These are phyloP conservation scores for Geotrichum fermentans DNA, from an alignment of 1,139 yeast genomes.

Conservation along the genomic window DNA sequence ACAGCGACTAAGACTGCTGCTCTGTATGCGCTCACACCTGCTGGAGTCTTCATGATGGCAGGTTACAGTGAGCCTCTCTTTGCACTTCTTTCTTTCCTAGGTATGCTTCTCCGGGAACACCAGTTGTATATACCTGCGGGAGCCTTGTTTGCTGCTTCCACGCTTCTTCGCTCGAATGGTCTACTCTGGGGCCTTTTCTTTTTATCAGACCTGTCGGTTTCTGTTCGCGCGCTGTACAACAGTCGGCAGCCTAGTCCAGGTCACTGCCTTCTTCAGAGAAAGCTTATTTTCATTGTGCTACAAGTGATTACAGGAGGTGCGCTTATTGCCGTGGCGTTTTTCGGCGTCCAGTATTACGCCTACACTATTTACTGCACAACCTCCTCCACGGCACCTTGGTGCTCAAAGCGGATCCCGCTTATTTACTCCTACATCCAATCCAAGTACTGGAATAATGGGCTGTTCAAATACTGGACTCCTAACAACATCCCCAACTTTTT, in stretches of 20 bases:
- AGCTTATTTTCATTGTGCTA: not conserved
- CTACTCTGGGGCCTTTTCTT: slow-evolving; percentile 66
- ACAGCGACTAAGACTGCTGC: slow-evolving; percentile 43
- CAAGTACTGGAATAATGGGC: slow-evolving; percentile 82
- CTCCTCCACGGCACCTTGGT: slow-evolving; percentile 50
- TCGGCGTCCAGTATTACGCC: slow-evolving; percentile 49
- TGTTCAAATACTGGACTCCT: slow-evolving; percentile 73
- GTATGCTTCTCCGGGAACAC: slow-evolving; percentile 46
- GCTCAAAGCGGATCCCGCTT: slow-evolving; percentile 52
- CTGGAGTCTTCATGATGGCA: slow-evolving; percentile 71
- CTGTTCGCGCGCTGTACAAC: slow-evolving; percentile 4
- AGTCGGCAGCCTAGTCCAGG: not conserved
- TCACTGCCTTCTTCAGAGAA: not conserved
- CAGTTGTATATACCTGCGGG: slow-evolving; percentile 51
- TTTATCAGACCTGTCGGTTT: slow-evolving; percentile 47
- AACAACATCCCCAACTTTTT: slow-evolving; percentile 79
- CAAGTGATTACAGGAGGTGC: slow-evolving; percentile 49
- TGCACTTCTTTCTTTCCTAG: slow-evolving; percentile 59
- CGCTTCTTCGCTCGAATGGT: slow-evolving; percentile 70
- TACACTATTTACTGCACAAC: slow-evolving; percentile 59
- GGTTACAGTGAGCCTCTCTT: slow-evolving; percentile 77
- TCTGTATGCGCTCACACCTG: slow-evolving; percentile 62
- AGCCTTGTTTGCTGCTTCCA: slow-evolving; percentile 51
- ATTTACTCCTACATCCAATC: slow-evolving; percentile 71
- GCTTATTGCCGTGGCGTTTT: slow-evolving; percentile 46